Percentiles rank a stretch among this genome's conserved stretches.
These are phyloP conservation scores for Diplodia scrobiculata DNA, from an alignment of 2,329 filamentous ascomycete genomes.

Conservation along the genomic window DNA sequence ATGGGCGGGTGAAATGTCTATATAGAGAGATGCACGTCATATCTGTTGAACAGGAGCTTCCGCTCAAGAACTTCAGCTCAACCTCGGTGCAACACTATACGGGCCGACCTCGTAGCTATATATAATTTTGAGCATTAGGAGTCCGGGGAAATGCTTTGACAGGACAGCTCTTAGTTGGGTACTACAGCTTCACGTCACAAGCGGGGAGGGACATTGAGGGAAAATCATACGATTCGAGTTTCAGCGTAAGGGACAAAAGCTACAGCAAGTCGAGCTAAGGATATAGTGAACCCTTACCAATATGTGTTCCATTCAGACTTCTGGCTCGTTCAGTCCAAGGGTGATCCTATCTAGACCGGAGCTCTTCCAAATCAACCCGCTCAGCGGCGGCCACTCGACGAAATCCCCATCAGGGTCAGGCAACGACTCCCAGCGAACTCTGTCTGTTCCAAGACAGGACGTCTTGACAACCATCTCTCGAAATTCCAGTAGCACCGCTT, in stretches of 20 bases:
- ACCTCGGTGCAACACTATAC: too few species aligned
- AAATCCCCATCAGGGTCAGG: not conserved
- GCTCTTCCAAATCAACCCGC: not conserved
- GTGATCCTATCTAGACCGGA: not conserved
- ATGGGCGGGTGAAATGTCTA: too few species aligned
- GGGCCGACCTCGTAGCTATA: too few species aligned
- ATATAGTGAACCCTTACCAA: not conserved
- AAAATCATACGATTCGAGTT: not conserved
- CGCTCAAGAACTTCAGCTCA: too few species aligned
- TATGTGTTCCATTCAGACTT: not conserved
- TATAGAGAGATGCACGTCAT: too few species aligned
- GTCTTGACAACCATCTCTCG: not conserved
- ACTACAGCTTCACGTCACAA: not conserved
- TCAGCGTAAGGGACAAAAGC: not conserved
- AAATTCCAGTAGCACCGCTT: not conserved
- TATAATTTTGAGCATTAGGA: too few species aligned
- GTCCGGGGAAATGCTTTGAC: not conserved
- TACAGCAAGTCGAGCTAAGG: not conserved
- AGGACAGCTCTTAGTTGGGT: not conserved
- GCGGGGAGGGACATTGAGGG: not conserved
- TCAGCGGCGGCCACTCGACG: conserved; percentile 1
- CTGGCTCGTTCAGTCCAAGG: not conserved
- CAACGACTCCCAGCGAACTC: not conserved
- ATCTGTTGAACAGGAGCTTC: too few species aligned
- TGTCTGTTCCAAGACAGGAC: not conserved